Evolutionary conservation across 768 basidiomycete species (phyloP), one percentile per base, ranked within the genome.

Genomic region (Mycena sanguinolenta): DNA sequence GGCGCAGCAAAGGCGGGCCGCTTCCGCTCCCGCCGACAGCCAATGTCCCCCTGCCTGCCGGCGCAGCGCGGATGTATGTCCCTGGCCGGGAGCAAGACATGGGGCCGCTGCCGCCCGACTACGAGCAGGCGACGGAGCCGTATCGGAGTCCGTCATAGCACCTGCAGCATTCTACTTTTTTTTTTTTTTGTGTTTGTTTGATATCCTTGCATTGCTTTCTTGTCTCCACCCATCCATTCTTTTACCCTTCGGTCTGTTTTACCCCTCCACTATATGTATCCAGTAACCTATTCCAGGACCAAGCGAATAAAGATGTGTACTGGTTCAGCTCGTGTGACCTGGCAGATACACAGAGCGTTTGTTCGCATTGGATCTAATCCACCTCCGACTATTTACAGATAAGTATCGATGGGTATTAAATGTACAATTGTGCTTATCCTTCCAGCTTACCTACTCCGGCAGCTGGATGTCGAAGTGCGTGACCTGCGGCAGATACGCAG

Each of bases 401-500:
- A 60, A n/a, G n/a, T n/a, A n/a, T n/a, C n/a, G 17, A 60, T 61
- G 16, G 46, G 34, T 36, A 52, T 39, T 55, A n/a, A 30, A 60
- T 50, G 54, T 44, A 67, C 27, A 61, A 1, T 60, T 30, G 23
- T 5, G 27, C 32, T 34, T 50, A 12, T 50, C 49, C 14, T 27
- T 13, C 25, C 23, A 17, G 25, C 25, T 4, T 25, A 12, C 32
- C 62, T 73, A 73, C 61, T 73, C 72, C 8, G 72, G 72, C 4
- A 73, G 60, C 59, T 91, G 89, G 74, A 93, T 87, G 36, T 82
- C 84, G 76, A 92, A 92, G 78, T 91, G 91, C 70, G 92, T 95
- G 13, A 96, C 94, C 78, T 97, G 96, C 0, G 96, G 95, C 25
- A 97, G 82, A 81, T 97, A 98, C 42, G 95, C 95, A 6, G 91